These are phyloP conservation scores for Nakaseomyces kungkrabaensis DNA, from an alignment of 1,139 yeast species.

Conservation along the genomic window DNA sequence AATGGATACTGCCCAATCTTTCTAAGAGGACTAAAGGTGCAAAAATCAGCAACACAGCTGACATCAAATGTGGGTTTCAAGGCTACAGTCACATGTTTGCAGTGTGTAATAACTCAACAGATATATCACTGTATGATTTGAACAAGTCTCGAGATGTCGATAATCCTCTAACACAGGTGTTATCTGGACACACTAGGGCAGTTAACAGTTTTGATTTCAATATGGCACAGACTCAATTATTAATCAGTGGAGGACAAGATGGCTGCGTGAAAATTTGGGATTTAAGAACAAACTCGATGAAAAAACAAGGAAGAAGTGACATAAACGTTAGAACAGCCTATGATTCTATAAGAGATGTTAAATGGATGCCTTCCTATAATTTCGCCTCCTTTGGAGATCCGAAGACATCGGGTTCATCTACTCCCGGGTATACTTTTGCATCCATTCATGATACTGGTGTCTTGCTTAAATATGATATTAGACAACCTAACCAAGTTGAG, in stretches of 20 bases:
- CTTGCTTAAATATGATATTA: conserved; percentile 71
- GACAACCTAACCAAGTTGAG: conserved; percentile 52
- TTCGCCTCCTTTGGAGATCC: conserved; percentile 7
- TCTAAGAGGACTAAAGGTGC: conserved; percentile 23
- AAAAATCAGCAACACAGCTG: conserved; percentile 41
- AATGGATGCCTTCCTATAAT: conserved; percentile 28
- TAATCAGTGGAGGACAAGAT: conserved; percentile 85
- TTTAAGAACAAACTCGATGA: conserved; percentile 40
- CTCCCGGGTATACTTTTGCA: conserved; percentile 41
- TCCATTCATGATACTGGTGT: conserved; percentile 88
- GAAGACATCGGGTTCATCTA: conserved; percentile 4
- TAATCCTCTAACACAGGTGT: conserved; percentile 36
- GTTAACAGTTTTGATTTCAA: conserved; percentile 72
- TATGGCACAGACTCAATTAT: conserved; percentile 43
- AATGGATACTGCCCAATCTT: conserved; percentile 8
- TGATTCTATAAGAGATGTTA: conserved; percentile 35
- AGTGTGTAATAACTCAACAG: conserved; percentile 36
- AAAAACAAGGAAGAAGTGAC: conserved; percentile 20
- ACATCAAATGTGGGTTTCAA: conserved; percentile 39
- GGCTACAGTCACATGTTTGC: conserved; percentile 37
- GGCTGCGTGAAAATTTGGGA: conserved; percentile 89
- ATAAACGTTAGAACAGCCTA: conserved; percentile 32
- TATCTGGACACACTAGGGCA: conserved; percentile 69
- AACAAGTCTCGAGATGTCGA: conserved; percentile 33
- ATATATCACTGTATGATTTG: conserved; percentile 42